Evolutionary conservation across 495 filamentous ascomycete genomes (phyloP).

Genomic region (Aspergillus campestris): DNA sequence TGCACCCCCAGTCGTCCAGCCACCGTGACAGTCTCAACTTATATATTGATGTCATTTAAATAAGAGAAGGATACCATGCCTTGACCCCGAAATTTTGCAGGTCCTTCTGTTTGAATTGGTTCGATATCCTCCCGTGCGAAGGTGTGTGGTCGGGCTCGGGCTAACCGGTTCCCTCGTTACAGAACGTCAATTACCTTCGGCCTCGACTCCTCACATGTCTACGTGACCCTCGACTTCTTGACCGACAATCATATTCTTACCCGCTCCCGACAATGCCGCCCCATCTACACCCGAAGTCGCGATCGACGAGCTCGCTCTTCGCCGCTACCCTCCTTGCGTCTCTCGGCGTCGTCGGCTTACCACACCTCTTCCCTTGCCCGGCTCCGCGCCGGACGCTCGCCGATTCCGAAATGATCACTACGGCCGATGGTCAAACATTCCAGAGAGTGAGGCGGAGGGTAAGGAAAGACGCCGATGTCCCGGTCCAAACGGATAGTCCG

Average conservation of each 20-base stretch:
- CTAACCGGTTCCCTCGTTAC: not conserved
- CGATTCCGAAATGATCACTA: slow-evolving; percentile 53
- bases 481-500: slow-evolving; percentile 12
- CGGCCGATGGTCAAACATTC: slow-evolving; percentile 38
- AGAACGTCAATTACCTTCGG: not conserved
- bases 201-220: slow-evolving; percentile 4
- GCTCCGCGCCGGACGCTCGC: slow-evolving; percentile 66
- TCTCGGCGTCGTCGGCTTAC: slow-evolving; percentile 84
- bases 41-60: no score
- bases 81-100: no score
- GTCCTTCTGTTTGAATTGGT: no score
- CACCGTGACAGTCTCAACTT: no score
- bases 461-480: slow-evolving; percentile 23
- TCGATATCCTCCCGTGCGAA: not conserved
- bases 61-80: no score
- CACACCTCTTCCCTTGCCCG: slow-evolving; percentile 90
- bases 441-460: slow-evolving; percentile 26
- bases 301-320: slow-evolving; percentile 86
- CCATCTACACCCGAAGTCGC: slow-evolving; percentile 85
- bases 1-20: not conserved
- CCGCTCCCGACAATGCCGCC: slow-evolving; percentile 58
- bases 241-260: not conserved
- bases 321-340: slow-evolving; percentile 85
- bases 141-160: not conserved
- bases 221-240: slow-evolving; percentile 2